These are phyloP conservation scores for Aspergillus taichungensis DNA, from an alignment of 495 filamentous ascomycete species.

Conservation along the genomic window DNA sequence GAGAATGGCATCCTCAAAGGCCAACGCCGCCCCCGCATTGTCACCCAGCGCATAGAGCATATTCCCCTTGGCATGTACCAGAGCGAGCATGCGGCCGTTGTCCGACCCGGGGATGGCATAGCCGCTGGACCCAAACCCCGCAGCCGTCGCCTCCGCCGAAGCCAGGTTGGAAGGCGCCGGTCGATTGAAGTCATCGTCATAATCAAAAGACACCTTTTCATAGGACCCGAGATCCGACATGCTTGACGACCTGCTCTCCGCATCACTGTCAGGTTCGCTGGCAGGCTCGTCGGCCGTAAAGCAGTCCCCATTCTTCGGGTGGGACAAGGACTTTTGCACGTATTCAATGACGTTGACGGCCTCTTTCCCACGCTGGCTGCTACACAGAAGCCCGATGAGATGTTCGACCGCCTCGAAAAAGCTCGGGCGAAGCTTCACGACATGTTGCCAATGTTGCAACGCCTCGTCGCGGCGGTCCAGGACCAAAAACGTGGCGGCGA, in stretches of 20 bases:
- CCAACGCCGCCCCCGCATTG: constrained; percentile 70
- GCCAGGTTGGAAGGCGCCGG: constrained; percentile 16
- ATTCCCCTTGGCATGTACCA: constrained; percentile 95
- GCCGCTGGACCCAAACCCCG: constrained; percentile 72
- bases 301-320: constrained; percentile 38
- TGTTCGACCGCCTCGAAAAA: constrained; percentile 98
- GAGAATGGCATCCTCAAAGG: constrained; percentile 91
- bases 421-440: constrained; percentile 73
- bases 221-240: constrained; percentile 40
- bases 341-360: constrained; percentile 84
- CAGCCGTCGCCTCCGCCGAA: constrained; percentile 22
- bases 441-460: constrained; percentile 74
- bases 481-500: constrained; percentile 80
- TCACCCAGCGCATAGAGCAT: constrained; percentile 93
- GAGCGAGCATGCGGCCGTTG: constrained; percentile 84
- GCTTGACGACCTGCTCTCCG: constrained; percentile 43
- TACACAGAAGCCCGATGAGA: constrained; percentile 80
- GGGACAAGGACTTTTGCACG: constrained; percentile 68
- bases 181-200: constrained; percentile 39
- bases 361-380: constrained; percentile 70
- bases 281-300: constrained; percentile 44
- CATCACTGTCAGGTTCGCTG: constrained; percentile 48
- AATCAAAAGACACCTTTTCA: constrained; percentile 51
- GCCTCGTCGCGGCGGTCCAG: constrained; percentile 77
- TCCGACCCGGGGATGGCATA: constrained; percentile 81